Evolutionary conservation across 2,329 filamentous ascomycete species (phyloP), one percentile per base, ranked within the genome.

Genomic region (Cordyceps militaris): DNA sequence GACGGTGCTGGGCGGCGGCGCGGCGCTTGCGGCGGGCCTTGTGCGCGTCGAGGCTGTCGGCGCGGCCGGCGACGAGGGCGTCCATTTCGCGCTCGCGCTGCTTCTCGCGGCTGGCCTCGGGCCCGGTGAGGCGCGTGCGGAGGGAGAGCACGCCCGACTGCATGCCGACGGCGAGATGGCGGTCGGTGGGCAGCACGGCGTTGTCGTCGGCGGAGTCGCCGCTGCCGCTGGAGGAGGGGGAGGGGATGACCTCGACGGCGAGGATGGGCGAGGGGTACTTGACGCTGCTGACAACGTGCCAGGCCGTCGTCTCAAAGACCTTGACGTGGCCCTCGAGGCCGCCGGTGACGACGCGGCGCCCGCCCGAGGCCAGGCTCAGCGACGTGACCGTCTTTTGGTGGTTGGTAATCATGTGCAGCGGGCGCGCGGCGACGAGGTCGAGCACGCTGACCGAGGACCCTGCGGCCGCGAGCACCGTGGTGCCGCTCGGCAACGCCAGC

Each of bases 341-440:
- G 72, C 91, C 94, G 63, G 87, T 92, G 56, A 99, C 82, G 58
- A 99, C 80, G 52, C 94, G 84, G 52, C 84, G 84, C 48, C 89
- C 89, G 64, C 88, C 84, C 46, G 90, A 92, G 8, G 91, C 92
- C 34, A 95, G 77, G 53, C 87, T 86, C 56, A 99, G 80, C 8
- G 88, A 86, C 0, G 94, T 97, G 60, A 99, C 92, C 0, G 94
- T 96, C 83, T 97, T 99, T 70, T 99, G 94, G 73, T 99, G 94
- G 70, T 95, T 97, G 65, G 86, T 87, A 62, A 99, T 86, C 68
- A 96, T 79, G 65, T 91, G 87, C 59, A 96, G 77, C 4, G 93
- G 91, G 67, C 90, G 91, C 26, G 89, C 94, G 51, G 92, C 93
- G 16, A 97, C 88, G 46, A 99, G 82, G 70, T 99, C 94, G 61